These are phyloP conservation scores for Maudiozyma saulgeensis DNA, from an alignment of 805 yeast genomes.

Conservation along the genomic window DNA sequence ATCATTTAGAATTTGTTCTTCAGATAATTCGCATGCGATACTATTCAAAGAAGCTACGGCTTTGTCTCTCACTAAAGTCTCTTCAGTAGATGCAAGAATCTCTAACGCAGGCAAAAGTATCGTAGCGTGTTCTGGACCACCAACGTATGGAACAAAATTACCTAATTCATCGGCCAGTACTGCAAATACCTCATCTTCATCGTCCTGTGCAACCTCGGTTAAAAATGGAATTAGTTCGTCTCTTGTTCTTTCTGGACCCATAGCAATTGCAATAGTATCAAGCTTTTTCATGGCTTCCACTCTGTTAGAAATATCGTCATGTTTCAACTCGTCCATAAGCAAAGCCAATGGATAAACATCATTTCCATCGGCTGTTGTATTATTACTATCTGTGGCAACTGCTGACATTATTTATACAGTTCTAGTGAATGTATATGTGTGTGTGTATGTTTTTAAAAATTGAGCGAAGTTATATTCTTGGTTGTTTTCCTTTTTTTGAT, in stretches of 20 bases:
- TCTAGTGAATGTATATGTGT: background rate
- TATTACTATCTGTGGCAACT: conserved; percentile 3
- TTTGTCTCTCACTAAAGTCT: conserved; percentile 89
- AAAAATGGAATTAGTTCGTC: conserved; percentile 83
- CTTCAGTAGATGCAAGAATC: conserved; percentile 83
- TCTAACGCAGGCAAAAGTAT: conserved; percentile 60
- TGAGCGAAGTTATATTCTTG: background rate
- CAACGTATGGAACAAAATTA: conserved; percentile 77
- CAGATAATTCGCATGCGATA: conserved; percentile 53
- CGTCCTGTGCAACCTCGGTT: conserved; percentile 81
- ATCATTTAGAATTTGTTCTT: conserved; percentile 52
- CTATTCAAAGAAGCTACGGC: conserved; percentile 80
- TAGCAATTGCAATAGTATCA: conserved; percentile 88
- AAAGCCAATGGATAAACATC: conserved; percentile 86
- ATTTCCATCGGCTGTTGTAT: conserved; percentile 14
- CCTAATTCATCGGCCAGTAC: conserved; percentile 88
- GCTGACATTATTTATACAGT: background rate
- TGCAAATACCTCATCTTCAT: conserved; percentile 95
- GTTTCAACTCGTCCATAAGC: conserved; percentile 92
- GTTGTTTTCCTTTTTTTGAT: no score
- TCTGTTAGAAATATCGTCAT: conserved; percentile 89
- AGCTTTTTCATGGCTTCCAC: conserved; percentile 91
- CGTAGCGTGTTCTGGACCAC: conserved; percentile 63
- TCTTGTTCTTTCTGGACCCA: conserved; percentile 89
- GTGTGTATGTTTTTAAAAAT: background rate